A percentile compares a stretch with the other conserved stretches of the same genome.
These are phyloP conservation scores for Moesziomyces sp. DNA, from an alignment of 1,284 basidiomycete genomes.

Conservation along the genomic window DNA sequence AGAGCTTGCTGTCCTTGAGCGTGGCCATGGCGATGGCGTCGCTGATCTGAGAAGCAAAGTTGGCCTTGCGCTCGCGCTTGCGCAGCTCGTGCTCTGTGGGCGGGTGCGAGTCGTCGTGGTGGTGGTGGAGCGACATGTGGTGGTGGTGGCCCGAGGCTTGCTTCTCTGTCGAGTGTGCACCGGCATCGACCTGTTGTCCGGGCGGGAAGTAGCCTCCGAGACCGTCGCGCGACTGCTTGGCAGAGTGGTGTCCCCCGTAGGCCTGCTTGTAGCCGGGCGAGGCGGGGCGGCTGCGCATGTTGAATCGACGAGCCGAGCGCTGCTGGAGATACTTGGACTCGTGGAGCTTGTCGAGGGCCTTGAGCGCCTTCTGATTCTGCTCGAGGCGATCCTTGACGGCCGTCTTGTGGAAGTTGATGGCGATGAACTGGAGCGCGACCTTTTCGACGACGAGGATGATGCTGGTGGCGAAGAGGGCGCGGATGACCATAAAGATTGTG, in stretches of 20 bases:
- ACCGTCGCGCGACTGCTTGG: conserved; percentile 52
- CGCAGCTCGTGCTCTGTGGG: conserved; percentile 32
- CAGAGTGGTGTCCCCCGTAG: conserved; percentile 18
- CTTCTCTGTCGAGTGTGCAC: conserved; percentile 10
- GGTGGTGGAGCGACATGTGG: conserved; percentile 27
- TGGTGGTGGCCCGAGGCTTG: conserved; percentile 8
- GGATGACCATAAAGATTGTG: conserved; percentile 49
- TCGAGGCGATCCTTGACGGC: conserved; percentile 63
- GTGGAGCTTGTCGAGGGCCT: conserved; percentile 61
- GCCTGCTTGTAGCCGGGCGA: conserved; percentile 53
- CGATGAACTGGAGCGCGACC: conserved; percentile 53
- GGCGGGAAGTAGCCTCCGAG: conserved; percentile 55
- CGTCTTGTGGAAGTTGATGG: conserved; percentile 66
- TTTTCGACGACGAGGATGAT: conserved; percentile 61
- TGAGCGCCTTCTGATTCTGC: conserved; percentile 57
- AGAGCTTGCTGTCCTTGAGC: conserved; percentile 64
- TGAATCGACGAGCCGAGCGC: conserved; percentile 33
- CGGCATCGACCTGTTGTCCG: conserved; percentile 17
- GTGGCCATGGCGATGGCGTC: conserved; percentile 63
- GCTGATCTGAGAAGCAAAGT: conserved; percentile 56
- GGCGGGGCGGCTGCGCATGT: conserved; percentile 46
- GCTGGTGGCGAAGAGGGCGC: conserved; percentile 58
- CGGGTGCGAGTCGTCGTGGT: conserved; percentile 11
- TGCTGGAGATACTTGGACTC: conserved; percentile 60
- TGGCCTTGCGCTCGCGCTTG: conserved; percentile 41